These are phyloP conservation scores for Berberis vulgaris DNA, from an alignment of 164 flowering plant genomes.

Conservation along the genomic window DNA sequence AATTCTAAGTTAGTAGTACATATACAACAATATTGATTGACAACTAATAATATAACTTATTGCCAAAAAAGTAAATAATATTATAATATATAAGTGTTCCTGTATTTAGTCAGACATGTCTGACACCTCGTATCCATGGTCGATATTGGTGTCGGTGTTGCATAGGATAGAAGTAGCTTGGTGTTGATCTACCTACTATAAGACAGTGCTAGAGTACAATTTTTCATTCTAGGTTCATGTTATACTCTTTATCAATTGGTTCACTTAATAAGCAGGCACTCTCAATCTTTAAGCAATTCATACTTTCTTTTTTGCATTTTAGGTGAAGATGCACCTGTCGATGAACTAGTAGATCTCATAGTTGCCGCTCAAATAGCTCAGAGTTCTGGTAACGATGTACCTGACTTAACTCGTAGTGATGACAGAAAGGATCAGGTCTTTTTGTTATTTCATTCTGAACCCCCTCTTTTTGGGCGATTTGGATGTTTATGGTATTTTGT, in stretches of 20 bases:
- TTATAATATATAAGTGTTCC: too few relatives aligned
- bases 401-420: background rate
- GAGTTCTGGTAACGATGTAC: background rate
- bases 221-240: too few relatives aligned
- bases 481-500: background rate
- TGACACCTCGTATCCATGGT: too few relatives aligned
- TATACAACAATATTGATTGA: too few relatives aligned
- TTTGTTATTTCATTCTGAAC: background rate
- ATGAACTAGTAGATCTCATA: slow-evolving; percentile 1
- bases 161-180: too few relatives aligned
- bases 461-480: background rate
- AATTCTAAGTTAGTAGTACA: too few relatives aligned
- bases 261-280: background rate
- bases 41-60: too few relatives aligned
- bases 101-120: too few relatives aligned
- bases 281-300: background rate
- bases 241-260: background rate
- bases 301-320: background rate
- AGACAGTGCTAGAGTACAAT: too few relatives aligned
- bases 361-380: slow-evolving; percentile 4
- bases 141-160: too few relatives aligned
- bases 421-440: background rate
- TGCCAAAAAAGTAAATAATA: too few relatives aligned
- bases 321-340: slow-evolving; percentile 2
- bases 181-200: too few relatives aligned